Conservation (phyloP, 371 early-diverging fungal species). For the Phascolomyces articulosus region DNA sequence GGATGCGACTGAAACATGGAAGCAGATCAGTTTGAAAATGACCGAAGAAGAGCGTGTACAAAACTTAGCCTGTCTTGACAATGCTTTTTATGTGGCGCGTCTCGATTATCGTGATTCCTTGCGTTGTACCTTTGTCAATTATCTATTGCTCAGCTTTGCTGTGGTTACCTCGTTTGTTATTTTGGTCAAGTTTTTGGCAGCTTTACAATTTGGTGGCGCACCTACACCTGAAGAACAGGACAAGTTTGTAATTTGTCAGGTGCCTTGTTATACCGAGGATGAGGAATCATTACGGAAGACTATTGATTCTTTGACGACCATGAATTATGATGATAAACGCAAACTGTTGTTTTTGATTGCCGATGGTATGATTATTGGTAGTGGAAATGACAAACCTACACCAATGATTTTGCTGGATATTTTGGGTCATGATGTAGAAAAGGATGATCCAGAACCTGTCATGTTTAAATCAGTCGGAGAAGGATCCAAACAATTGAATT, state of each 20-base stretch:
- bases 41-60: constrained; percentile 24
- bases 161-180: constrained; percentile 82
- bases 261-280: constrained; percentile 92
- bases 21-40: constrained; percentile 51
- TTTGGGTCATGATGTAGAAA: constrained; percentile 56
- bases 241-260: constrained; percentile 87
- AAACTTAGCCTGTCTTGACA: constrained; percentile 71
- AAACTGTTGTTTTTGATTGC: constrained; percentile 90
- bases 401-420: constrained; percentile 76
- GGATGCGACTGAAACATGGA: constrained; percentile 46
- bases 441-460: constrained; percentile 56
- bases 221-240: constrained; percentile 85
- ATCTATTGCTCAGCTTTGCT: constrained; percentile 81
- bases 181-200: constrained; percentile 89
- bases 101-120: constrained; percentile 82
- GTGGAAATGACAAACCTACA: constrained; percentile 76
- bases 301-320: constrained; percentile 85
- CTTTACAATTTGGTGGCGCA: constrained; percentile 80
- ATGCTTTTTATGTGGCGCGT: constrained; percentile 83
- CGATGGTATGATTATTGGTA: constrained; percentile 87
- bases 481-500: constrained; percentile 84
- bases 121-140: constrained; percentile 87
- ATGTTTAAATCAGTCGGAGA: constrained; percentile 89
- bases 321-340: constrained; percentile 83
- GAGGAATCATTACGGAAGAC: constrained; percentile 86